A percentile compares a stretch with the other conserved stretches of the same genome.
phyloP scores from a whole-genome alignment of 1,139 yeast species.

The Candida sp. region DNA sequence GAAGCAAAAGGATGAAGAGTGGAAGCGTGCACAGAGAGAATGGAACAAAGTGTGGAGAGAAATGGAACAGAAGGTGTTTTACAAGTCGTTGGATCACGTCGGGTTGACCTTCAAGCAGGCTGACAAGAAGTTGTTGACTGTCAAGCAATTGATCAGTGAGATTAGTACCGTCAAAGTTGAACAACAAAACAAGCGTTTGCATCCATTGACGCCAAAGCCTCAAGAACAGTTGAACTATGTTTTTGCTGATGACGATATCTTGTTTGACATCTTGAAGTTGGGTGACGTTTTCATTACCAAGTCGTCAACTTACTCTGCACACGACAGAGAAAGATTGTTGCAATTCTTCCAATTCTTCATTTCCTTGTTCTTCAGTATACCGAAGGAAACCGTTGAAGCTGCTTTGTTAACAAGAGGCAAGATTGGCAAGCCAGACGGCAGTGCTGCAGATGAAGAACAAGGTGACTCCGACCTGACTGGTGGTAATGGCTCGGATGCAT shows the following conservation, averaged over 20 bases:
- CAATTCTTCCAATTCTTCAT: constrained; percentile 75
- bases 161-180: constrained; percentile 92
- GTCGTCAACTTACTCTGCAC: constrained; percentile 74
- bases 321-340: constrained; percentile 80
- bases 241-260: constrained; percentile 68
- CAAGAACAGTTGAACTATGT: constrained; percentile 77
- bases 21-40: constrained; percentile 98
- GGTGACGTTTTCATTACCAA: constrained; percentile 72
- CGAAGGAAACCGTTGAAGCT: constrained; percentile 32
- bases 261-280: constrained; percentile 75
- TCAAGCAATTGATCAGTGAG: constrained; percentile 89
- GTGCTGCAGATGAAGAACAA: constrained; percentile 15
- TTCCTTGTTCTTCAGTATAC: constrained; percentile 67
- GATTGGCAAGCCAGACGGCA: constrained; percentile 16
- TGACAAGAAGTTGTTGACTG: constrained; percentile 89
- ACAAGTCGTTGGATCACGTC: constrained; percentile 91
- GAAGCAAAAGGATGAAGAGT: constrained; percentile 98
- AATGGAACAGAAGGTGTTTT: constrained; percentile 93
- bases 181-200: constrained; percentile 75
- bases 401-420: constrained; percentile 27
- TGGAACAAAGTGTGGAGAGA: constrained; percentile 99
- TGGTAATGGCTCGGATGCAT: constrained; percentile 16
- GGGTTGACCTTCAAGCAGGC: constrained; percentile 97
- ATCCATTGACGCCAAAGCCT: constrained; percentile 87
- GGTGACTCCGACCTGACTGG: constrained; percentile 13